Percentiles rank a stretch among this genome's conserved stretches.
Evolutionary conservation across 2,329 filamentous ascomycete species (phyloP).

Genomic region (Calonectria hawksworthii): DNA sequence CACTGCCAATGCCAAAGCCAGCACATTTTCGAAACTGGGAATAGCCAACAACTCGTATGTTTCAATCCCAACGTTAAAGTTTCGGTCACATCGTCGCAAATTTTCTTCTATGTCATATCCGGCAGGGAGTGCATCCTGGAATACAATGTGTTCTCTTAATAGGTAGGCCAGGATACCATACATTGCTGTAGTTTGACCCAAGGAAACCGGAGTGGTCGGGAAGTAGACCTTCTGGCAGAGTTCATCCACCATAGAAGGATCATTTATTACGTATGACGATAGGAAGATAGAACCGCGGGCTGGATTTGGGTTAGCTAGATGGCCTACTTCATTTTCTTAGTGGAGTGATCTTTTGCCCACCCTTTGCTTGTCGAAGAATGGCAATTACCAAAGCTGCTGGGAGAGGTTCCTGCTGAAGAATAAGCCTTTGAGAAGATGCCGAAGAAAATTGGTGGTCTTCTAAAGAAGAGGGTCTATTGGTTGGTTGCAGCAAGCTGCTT

Average conservation of each 20-base stretch:
- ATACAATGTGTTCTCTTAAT: slow-evolving; percentile 26
- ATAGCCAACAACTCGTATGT: slow-evolving; percentile 34
- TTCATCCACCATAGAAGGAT: slow-evolving; percentile 27
- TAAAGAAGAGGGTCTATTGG: neutral
- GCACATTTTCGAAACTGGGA: slow-evolving; percentile 37
- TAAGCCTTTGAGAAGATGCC: neutral
- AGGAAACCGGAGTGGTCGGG: slow-evolving; percentile 33
- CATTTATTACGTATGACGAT: slow-evolving; percentile 29
- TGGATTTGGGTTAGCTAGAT: neutral
- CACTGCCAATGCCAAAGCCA: slow-evolving; percentile 30
- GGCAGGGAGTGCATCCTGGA: slow-evolving; percentile 20
- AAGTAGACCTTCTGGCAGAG: slow-evolving; percentile 38
- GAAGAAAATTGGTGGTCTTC: neutral
- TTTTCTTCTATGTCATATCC: slow-evolving; percentile 30
- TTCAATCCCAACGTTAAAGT: slow-evolving; percentile 33
- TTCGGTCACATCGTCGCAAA: slow-evolving; percentile 25
- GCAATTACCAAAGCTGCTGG: neutral
- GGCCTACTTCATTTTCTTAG: neutral
- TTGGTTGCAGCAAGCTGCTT: neutral
- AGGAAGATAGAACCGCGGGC: slow-evolving; percentile 24
- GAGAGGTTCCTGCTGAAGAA: slow-evolving; percentile 11
- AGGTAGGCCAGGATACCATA: slow-evolving; percentile 32
- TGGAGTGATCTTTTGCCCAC: slow-evolving; percentile 15
- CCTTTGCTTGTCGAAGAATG: slow-evolving; percentile 4
- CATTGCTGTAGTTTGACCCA: slow-evolving; percentile 31